phyloP scores from a whole-genome alignment of 257 asterid species.

The Coffea canephora region DNA sequence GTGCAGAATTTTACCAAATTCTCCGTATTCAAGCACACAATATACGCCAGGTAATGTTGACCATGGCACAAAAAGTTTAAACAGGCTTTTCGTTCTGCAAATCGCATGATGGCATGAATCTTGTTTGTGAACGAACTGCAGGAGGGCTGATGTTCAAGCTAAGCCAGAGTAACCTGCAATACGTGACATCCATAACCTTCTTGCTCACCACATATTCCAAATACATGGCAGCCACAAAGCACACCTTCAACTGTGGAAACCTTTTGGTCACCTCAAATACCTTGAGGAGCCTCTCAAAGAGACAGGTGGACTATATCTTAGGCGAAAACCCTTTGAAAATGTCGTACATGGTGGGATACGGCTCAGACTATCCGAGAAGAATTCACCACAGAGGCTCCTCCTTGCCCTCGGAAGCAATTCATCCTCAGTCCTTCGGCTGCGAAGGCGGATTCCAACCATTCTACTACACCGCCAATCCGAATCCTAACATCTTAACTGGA shows the following conservation, averaged over 20 bases:
- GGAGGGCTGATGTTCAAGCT: conserved; percentile 79
- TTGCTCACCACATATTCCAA: conserved; percentile 79
- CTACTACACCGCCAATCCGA: conserved; percentile 48
- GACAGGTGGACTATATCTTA: conserved; percentile 80
- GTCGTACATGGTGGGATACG: conserved; percentile 93
- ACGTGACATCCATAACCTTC: conserved; percentile 70
- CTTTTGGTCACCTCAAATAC: conserved; percentile 35
- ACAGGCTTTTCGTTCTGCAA: no score
- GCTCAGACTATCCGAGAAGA: conserved; percentile 55
- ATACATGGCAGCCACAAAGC: conserved; percentile 62
- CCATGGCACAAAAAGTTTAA: neutral
- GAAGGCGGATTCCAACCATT: conserved; percentile 64
- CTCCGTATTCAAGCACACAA: conserved; percentile 66
- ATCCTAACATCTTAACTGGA: conserved; percentile 60
- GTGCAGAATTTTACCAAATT: conserved; percentile 66
- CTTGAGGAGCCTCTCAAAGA: conserved; percentile 46
- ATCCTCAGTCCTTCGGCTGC: conserved; percentile 59
- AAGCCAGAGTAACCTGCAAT: conserved; percentile 64
- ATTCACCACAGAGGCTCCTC: conserved; percentile 88
- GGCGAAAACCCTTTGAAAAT: conserved; percentile 77
- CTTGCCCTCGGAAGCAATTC: conserved; percentile 47
- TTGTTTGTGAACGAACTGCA: conserved; percentile 14
- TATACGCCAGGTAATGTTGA: conserved; percentile 50
- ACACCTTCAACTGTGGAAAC: conserved; percentile 58
- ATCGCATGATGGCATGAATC: no score